These are phyloP conservation scores for Colletotrichum shisoi DNA, from an alignment of 2,329 filamentous ascomycete genomes.

Conservation along the genomic window DNA sequence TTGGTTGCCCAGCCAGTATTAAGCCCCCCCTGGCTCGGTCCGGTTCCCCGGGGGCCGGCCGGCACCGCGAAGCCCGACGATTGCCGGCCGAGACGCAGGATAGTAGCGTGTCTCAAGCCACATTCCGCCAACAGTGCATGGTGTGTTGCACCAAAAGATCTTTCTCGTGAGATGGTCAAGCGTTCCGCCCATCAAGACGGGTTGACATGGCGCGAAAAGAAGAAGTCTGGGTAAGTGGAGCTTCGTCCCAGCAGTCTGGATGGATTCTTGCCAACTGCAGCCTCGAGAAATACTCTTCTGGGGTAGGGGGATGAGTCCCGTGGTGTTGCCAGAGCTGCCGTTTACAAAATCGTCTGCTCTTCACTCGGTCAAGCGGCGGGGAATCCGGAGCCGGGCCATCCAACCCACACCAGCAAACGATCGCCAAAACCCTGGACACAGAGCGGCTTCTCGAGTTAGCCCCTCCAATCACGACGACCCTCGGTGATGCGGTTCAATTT, in stretches of 20 bases:
- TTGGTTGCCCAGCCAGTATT: background rate
- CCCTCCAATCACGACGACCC: constrained; percentile 32
- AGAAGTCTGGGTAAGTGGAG: too few relatives aligned
- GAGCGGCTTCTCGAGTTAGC: constrained; percentile 10
- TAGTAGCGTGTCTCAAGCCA: background rate
- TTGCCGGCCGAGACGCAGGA: background rate
- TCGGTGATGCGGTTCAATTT: constrained; percentile 32
- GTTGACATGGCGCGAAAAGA: background rate
- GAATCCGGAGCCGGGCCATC: constrained; percentile 31
- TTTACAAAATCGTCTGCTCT: background rate
- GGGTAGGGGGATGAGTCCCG: too few relatives aligned
- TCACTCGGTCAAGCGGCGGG: background rate
- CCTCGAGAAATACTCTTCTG: background rate
- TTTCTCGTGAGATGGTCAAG: background rate
- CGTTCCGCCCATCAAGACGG: background rate
- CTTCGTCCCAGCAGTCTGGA: constrained; percentile 10
- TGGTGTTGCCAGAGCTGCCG: background rate
- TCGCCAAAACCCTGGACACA: constrained; percentile 10
- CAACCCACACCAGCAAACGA: background rate
- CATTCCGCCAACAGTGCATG: background rate
- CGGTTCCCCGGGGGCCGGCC: background rate
- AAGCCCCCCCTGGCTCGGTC: background rate
- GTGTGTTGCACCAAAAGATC: background rate
- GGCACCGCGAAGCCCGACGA: background rate
- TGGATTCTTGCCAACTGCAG: background rate